Base-by-base conservation (phyloP, 345 rosid species). In the Erucastrum elatum region DNA sequence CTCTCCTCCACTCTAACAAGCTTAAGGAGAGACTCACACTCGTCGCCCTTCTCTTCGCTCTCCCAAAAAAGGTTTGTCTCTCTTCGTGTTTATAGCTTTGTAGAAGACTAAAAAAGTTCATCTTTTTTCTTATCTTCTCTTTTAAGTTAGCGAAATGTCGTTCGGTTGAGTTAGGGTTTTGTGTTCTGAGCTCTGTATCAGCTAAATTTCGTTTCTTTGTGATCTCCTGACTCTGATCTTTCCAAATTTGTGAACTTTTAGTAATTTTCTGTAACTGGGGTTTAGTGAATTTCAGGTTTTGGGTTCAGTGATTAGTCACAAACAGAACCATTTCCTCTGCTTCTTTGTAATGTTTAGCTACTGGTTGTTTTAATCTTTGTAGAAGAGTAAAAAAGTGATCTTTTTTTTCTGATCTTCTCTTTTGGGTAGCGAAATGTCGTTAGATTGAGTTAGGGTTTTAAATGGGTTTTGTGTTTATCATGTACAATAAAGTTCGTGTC, bases 281-380 rank as follows among this genome's bases (percentile, higher is more conserved):
- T 21, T 21, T 21, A 21, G 21, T 21, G 21, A 7, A 21, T 51
- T 44, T 29, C 33, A 34, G 17, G 58, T 61, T 49, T 31, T 46
- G 27, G 75, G 70, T 44, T 75, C 26, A 16, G 37, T 21, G 27
- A 17, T 56, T 56, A 75, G 66, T 51, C 21, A 5, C 17, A 51
- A 51, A n/a, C 17, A 49, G 5, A 46, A 51, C 56, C 56, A 51
- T n/a, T 8, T 51, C n/a, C 56, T 7, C n/a, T 5, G 79, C 21
- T 41, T 44, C 5, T 66, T 27, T 37, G 51, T 7, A 60, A 1
- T 59, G n/a, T 41, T 10, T 37, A 8, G 8, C 4, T 7, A 21
- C 21, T 21, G 21, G 21, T 1, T 21, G 44, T 39, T 41, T 41
- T 41, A 11, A 41, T 13, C 49, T 41, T 10, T 41, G 49, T 41